Percentiles rank a stretch among this genome's conserved stretches.
Evolutionary conservation across 139 green algal species (phyloP).

Genomic region (Mesostigma viride): DNA sequence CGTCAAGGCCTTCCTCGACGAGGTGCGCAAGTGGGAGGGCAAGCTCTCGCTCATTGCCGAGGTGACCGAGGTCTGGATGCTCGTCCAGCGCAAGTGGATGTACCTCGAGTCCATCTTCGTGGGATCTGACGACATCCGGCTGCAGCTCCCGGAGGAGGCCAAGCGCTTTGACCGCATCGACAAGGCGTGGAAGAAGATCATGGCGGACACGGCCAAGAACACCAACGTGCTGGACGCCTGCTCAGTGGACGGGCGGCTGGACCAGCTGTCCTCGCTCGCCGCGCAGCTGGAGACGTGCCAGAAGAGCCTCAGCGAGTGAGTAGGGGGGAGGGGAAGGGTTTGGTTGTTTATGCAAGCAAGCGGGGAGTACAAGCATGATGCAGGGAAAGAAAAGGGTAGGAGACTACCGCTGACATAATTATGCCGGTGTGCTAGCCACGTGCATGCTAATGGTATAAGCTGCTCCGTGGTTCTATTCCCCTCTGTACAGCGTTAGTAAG

Average conservation of each 20-base stretch:
- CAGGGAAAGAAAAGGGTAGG: too few relatives aligned
- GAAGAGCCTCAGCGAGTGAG: constrained; percentile 56
- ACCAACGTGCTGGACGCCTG: constrained; percentile 63
- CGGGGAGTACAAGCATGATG: too few relatives aligned
- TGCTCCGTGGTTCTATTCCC: too few relatives aligned
- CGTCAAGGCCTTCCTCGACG: constrained; percentile 63
- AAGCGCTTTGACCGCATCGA: constrained; percentile 73
- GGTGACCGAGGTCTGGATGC: constrained; percentile 60
- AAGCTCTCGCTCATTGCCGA: constrained; percentile 66
- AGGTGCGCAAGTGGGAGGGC: constrained; percentile 61
- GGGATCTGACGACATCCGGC: constrained; percentile 65
- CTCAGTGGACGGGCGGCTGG: constrained; percentile 44
- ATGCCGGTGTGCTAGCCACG: too few relatives aligned
- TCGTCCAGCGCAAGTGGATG: constrained; percentile 74
- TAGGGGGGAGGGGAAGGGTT: too few relatives aligned
- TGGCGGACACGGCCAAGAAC: constrained; percentile 61
- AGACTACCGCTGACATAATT: too few relatives aligned
- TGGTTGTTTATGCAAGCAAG: too few relatives aligned
- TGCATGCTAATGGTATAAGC: too few relatives aligned
- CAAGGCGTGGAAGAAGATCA: constrained; percentile 62
- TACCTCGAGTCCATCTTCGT: constrained; percentile 78
- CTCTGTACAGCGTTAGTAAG: too few relatives aligned
- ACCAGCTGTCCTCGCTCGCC: constrained; percentile 44
- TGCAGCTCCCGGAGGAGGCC: constrained; percentile 68
- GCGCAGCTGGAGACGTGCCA: constrained; percentile 68